These are phyloP conservation scores for Camelina laxa DNA, from an alignment of 345 rosid species.

Conservation along the genomic window DNA sequence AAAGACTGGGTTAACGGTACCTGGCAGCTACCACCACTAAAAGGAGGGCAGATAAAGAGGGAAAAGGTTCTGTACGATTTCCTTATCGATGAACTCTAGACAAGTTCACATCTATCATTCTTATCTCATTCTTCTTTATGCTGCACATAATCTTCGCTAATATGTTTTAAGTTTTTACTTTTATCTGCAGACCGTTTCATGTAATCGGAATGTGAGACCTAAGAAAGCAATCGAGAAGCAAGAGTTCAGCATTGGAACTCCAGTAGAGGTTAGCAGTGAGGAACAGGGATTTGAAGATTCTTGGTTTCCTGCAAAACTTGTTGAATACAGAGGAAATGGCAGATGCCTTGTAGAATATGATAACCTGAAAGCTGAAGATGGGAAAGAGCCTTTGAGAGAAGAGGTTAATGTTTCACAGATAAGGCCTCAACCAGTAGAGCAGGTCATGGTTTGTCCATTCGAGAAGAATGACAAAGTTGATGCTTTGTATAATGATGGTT, in stretches of 20 bases:
- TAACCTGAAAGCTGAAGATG: constrained; percentile 69
- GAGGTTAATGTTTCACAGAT: constrained; percentile 55
- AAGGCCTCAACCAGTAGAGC: constrained; percentile 73
- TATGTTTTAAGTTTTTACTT: constrained; percentile 1
- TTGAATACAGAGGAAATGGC: constrained; percentile 51
- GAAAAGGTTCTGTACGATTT: constrained; percentile 26
- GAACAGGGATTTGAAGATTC: constrained; percentile 92
- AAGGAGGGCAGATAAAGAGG: constrained; percentile 33
- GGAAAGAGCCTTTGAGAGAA: constrained; percentile 67
- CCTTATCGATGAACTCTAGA: constrained; percentile 22
- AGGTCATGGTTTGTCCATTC: constrained; percentile 47
- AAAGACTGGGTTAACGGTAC: constrained; percentile 65
- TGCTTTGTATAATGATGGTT: constrained; percentile 79
- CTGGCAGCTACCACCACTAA: constrained; percentile 49
- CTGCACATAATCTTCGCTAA: not conserved
- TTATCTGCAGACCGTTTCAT: constrained; percentile 46
- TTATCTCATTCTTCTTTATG: not conserved
- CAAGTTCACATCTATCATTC: not conserved
- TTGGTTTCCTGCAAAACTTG: constrained; percentile 73
- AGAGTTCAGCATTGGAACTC: constrained; percentile 41
- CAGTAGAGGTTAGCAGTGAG: constrained; percentile 72
- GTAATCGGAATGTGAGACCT: constrained; percentile 36
- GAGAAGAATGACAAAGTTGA: constrained; percentile 70
- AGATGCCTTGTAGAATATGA: constrained; percentile 68
- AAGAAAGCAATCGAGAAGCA: constrained; percentile 22